Evolutionary conservation across 257 asterid genomes (phyloP).

Genomic region (Solanum arcanum): DNA sequence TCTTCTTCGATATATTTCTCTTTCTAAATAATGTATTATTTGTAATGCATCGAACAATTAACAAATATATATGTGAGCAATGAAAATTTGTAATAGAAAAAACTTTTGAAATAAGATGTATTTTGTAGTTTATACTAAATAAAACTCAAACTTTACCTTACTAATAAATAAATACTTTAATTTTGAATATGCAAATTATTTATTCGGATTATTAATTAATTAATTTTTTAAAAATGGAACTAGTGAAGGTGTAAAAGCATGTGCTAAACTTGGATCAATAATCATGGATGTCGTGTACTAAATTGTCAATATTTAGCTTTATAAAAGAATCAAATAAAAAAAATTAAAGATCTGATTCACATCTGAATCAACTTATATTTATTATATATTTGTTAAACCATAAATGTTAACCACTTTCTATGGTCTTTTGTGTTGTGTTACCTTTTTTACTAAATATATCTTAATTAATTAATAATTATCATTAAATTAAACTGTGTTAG

Average conservation of each 20-base stretch:
- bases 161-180: too few species aligned
- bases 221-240: neutral
- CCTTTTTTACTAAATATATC: neutral
- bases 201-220: too few species aligned
- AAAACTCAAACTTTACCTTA: too few species aligned
- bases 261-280: neutral
- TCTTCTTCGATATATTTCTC: too few species aligned
- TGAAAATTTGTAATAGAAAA: too few species aligned
- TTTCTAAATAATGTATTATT: fast-evolving
- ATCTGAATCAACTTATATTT: neutral
- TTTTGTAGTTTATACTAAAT: too few species aligned
- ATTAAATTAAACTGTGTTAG: neutral
- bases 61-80: too few species aligned
- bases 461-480: neutral
- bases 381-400: neutral
- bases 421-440: neutral
- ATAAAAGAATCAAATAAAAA: neutral
- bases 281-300: neutral
- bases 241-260: neutral
- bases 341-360: neutral
- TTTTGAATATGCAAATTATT: neutral
- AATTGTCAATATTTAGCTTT: neutral
- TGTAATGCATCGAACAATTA: too few species aligned
- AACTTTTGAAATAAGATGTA: too few species aligned
- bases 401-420: neutral